These are phyloP conservation scores for Cnidoscolus chayamansa DNA, from an alignment of 441 rosid genomes.

Conservation along the genomic window DNA sequence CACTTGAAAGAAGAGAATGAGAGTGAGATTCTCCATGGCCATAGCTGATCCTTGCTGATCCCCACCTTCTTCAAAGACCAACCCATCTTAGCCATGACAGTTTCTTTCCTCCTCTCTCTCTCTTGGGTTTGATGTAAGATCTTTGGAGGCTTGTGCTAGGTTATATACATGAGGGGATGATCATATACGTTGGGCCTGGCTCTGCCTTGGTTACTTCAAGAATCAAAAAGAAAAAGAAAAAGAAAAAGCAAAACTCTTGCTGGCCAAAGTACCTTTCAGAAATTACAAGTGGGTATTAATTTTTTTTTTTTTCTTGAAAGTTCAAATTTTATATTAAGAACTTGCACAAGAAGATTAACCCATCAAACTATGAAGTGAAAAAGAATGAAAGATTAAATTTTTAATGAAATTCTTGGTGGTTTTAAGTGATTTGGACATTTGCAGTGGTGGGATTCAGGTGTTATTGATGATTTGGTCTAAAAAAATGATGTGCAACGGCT, in stretches of 20 bases:
- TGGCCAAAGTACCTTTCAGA: background rate
- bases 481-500: conserved; percentile 13
- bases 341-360: too few species aligned
- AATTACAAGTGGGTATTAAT: too few species aligned
- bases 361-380: too few species aligned
- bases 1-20: conserved; percentile 36
- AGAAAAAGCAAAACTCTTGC: background rate
- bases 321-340: too few species aligned
- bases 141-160: background rate
- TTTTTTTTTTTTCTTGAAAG: too few species aligned
- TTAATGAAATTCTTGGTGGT: too few species aligned
- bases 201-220: conserved; percentile 4
- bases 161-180: background rate
- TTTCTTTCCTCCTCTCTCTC: background rate
- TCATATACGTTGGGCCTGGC: background rate
- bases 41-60: conserved; percentile 29
- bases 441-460: too few species aligned
- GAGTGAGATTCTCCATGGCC: conserved; percentile 33
- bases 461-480: too few species aligned
- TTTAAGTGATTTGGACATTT: background rate
- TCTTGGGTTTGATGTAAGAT: background rate
- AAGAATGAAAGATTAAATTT: too few species aligned
- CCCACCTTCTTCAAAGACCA: conserved; percentile 36
- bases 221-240: background rate
- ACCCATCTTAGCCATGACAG: conserved; percentile 21